Evolutionary conservation across 495 filamentous ascomycete species (phyloP).

Genomic region (Aspergillus coremiiformis): DNA sequence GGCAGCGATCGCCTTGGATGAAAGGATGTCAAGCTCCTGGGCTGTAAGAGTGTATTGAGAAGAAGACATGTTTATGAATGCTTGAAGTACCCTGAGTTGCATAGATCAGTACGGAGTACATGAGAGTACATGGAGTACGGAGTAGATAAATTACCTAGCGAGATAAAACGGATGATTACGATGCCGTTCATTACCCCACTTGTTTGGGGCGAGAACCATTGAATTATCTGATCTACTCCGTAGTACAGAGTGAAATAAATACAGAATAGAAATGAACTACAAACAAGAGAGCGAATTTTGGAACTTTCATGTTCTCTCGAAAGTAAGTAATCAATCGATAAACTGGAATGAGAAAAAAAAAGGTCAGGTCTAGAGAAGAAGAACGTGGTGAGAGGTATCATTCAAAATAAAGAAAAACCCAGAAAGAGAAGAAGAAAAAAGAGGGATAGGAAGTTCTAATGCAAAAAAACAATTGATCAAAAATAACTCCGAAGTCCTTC

Average conservation of each 20-base stretch:
- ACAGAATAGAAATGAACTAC: background rate
- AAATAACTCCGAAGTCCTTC: constrained; percentile 70
- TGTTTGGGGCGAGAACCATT: no score
- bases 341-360: background rate
- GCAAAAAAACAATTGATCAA: constrained; percentile 25
- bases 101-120: no score
- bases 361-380: background rate
- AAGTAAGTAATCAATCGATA: background rate
- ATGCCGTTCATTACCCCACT: no score
- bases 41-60: constrained; percentile 42
- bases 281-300: background rate
- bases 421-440: constrained; percentile 3
- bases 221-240: no score
- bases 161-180: no score
- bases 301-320: background rate
- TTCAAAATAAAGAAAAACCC: background rate
- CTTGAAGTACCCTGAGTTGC: background rate
- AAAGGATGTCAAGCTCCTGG: constrained; percentile 55
- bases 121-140: no score
- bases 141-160: no score
- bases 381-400: constrained; percentile 16
- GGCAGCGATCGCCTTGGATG: constrained; percentile 50
- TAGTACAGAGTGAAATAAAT: background rate
- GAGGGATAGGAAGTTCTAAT: background rate
- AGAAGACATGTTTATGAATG: constrained; percentile 16